Base-by-base conservation (phyloP, 768 basidiomycete species). In the Mycena vulgaris region DNA sequence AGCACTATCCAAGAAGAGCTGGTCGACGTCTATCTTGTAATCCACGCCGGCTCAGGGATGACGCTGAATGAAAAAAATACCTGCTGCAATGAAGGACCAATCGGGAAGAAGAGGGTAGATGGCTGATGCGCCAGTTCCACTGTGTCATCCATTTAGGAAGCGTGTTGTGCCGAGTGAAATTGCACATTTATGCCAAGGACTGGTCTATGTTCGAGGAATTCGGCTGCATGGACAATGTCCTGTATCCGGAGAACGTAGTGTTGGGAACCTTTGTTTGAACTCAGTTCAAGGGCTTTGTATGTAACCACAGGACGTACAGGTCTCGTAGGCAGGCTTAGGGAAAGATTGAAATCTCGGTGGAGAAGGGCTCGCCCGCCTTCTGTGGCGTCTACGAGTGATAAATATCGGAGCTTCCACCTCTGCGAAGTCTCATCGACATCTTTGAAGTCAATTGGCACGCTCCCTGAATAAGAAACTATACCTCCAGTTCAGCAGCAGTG, bases 61-160 rank as follows among this genome's bases (percentile, higher is more conserved):
- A 51, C 49, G 49, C 49, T 30, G 49, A 51, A 51, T 51, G 49
- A 51, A 51, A 51, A 51, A 51, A 51, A 48, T 51, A 51, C 49
- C 49, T 55, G 53, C 53, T 55, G 53, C 53, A 55, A 55, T 33
- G 53, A 55, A 35, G 53, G 35, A 55, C 53, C 30, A 37, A 37
- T 55, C 53, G 0, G 85, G 88, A 0, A 99, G 83, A 1, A 98
- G 83, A 0, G 97, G 92, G 72, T 98, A 99, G 63, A 99, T 95
- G 1, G 90, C 93, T 0, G 94, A 94, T 7, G 96, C 92, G 0
- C 97, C 97, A 13, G 96, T 97, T 27, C 97, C 97, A 40, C 95
- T 95, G 71, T 25, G 35, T 63, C 31, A 69, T 48, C 19, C 14
- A 37, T 25, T 63, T 51, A 27, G n/a, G 27, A 23, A 37, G 45